These are phyloP conservation scores for Verticillium isaacii DNA, from an alignment of 2,329 filamentous ascomycete genomes.

Conservation along the genomic window DNA sequence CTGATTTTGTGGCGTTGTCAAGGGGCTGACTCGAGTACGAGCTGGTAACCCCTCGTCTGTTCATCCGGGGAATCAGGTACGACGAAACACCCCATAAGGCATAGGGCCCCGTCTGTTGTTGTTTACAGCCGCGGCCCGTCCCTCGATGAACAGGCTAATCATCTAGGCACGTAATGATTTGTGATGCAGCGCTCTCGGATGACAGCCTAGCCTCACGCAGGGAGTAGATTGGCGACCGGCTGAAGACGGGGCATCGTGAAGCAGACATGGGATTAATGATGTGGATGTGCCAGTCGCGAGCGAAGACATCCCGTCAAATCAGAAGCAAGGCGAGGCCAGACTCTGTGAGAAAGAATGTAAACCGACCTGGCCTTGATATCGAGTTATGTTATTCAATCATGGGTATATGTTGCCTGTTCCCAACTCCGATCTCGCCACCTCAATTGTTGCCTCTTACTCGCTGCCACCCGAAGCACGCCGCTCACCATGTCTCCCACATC, in stretches of 20 bases:
- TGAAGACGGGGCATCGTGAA: not conserved
- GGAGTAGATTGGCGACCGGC: not conserved
- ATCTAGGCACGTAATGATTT: not conserved
- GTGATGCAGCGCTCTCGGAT: not conserved
- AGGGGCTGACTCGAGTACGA: not conserved
- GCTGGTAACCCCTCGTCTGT: not conserved
- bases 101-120: too few species aligned
- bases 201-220: not conserved
- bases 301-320: too few species aligned
- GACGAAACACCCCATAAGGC: not conserved
- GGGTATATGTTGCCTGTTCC: not conserved
- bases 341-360: too few species aligned
- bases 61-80: not conserved
- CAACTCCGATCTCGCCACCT: not conserved
- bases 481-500: slow-evolving; percentile 75
- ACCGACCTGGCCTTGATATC: too few species aligned
- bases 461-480: not conserved
- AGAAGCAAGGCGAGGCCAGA: too few species aligned
- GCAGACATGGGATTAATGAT: not conserved
- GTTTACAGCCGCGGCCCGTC: too few species aligned
- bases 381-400: too few species aligned
- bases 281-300: not conserved
- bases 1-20: not conserved
- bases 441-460: too few species aligned
- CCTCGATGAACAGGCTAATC: not conserved